Evolutionary conservation across 768 basidiomycete species (phyloP).

Genomic region (Lactifluus volemus): DNA sequence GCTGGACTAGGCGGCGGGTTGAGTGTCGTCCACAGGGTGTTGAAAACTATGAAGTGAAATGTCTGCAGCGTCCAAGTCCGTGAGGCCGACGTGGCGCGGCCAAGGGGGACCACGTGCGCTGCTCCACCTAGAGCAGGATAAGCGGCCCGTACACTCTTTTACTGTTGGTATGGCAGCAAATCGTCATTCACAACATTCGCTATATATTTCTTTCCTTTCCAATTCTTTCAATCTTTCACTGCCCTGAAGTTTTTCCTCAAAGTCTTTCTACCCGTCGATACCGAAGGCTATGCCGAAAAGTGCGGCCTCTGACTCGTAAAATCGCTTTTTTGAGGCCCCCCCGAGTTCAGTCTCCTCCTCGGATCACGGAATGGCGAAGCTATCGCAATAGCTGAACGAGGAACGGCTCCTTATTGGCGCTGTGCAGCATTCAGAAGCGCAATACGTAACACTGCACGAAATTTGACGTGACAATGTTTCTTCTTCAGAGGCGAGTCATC

Average conservation of each 20-base stretch:
- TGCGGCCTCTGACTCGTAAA: not conserved
- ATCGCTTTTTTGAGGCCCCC: conserved; percentile 2
- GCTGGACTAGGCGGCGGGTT: not conserved
- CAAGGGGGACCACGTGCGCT: not conserved
- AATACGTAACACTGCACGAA: conserved; percentile 12
- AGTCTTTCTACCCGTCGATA: not conserved
- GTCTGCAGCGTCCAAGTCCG: not conserved
- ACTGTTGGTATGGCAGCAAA: not conserved
- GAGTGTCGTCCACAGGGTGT: too few relatives aligned
- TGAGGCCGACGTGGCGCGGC: conserved; percentile 3
- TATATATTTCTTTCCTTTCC: not conserved
- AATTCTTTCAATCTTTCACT: not conserved
- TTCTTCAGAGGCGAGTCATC: not conserved
- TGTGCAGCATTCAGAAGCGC: conserved; percentile 5
- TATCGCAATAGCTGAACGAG: not conserved
- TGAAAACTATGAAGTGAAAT: too few relatives aligned
- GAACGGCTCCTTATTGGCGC: conserved; percentile 2
- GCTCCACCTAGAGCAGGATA: not conserved
- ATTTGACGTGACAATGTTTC: conserved; percentile 13
- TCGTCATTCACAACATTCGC: not conserved
- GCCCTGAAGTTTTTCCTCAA: too few relatives aligned
- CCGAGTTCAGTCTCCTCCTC: conserved; percentile 8
- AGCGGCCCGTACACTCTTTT: not conserved
- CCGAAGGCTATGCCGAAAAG: not conserved
- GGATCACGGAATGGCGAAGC: conserved; percentile 8